Evolutionary conservation across 257 asterid species (phyloP).

Genomic region (Osmanthus fragrans): DNA sequence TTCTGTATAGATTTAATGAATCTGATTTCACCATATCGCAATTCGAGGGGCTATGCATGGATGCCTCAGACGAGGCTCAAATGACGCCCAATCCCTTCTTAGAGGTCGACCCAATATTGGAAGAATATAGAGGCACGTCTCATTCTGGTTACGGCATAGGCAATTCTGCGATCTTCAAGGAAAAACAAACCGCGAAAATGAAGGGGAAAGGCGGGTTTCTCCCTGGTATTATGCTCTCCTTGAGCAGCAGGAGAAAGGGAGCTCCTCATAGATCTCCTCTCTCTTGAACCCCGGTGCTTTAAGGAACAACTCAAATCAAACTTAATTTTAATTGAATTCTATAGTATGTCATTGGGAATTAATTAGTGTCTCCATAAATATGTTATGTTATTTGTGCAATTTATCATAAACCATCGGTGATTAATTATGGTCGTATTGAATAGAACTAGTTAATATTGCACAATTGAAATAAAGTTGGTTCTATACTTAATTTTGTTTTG

Average conservation of each 20-base stretch:
- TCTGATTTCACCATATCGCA: conserved; percentile 42
- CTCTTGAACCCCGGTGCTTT: conserved; percentile 31
- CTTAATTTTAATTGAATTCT: too few relatives aligned
- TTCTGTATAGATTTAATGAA: conserved; percentile 44
- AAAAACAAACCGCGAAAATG: conserved; percentile 13
- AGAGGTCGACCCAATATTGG: conserved; percentile 39
- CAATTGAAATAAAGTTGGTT: too few relatives aligned
- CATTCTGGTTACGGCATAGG: conserved; percentile 34
- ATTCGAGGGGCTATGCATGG: conserved; percentile 54
- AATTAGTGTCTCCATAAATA: too few relatives aligned
- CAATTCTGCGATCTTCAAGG: conserved; percentile 28
- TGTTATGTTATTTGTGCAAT: too few relatives aligned
- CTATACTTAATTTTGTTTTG: too few relatives aligned
- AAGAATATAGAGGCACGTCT: conserved; percentile 30
- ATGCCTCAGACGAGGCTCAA: conserved; percentile 48
- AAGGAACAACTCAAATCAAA: too few relatives aligned
- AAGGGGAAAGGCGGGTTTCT: conserved; percentile 47
- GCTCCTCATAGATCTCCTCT: conserved; percentile 94
- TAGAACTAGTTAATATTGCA: too few relatives aligned
- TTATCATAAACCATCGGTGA: too few relatives aligned
- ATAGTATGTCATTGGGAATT: too few relatives aligned
- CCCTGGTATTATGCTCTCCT: conserved; percentile 58
- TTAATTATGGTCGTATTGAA: too few relatives aligned
- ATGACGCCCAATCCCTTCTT: conserved; percentile 48
- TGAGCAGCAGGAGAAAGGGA: conserved; percentile 75